These are phyloP conservation scores for Suillus weaverae DNA, from an alignment of 768 basidiomycete genomes.

Conservation along the genomic window DNA sequence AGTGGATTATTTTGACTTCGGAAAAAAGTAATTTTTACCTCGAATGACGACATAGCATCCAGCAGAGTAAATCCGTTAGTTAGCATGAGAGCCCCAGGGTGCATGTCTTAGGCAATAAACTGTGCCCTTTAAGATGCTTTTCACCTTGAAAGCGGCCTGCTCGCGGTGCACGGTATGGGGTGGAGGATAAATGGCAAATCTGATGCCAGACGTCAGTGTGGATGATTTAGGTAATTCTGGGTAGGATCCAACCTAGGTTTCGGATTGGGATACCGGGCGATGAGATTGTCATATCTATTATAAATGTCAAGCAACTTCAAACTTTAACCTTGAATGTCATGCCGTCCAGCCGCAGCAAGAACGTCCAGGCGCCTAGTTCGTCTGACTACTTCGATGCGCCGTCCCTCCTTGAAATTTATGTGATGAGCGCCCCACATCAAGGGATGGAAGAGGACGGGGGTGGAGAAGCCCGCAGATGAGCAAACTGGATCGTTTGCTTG, in stretches of 20 bases:
- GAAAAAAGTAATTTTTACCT: conserved; percentile 47
- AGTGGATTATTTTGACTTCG: not conserved
- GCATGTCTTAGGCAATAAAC: conserved; percentile 65
- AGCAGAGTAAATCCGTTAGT: conserved; percentile 70
- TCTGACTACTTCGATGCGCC: conserved; percentile 73
- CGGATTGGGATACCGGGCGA: conserved; percentile 56
- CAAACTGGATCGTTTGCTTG: conserved; percentile 59
- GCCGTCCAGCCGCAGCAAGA: conserved; percentile 86
- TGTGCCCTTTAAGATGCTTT: conserved; percentile 76
- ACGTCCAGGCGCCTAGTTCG: conserved; percentile 69
- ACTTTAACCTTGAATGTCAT: conserved; percentile 16
- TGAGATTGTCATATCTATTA: conserved; percentile 70
- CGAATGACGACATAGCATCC: conserved; percentile 94
- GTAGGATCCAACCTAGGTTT: conserved; percentile 53
- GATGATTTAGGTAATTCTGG: conserved; percentile 20
- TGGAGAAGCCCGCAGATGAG: conserved; percentile 59
- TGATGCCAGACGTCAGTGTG: conserved; percentile 45
- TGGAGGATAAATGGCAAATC: conserved; percentile 52
- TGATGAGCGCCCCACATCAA: conserved; percentile 71
- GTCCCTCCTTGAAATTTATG: conserved; percentile 66
- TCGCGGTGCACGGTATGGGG: conserved; percentile 59
- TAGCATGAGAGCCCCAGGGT: conserved; percentile 59
- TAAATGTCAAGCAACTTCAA: not conserved
- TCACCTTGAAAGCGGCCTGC: conserved; percentile 74
- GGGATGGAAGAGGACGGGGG: conserved; percentile 68